A percentile compares a stretch with the other conserved stretches of the same genome.
These are phyloP conservation scores for Penicillium atrosanguineum DNA, from an alignment of 495 filamentous ascomycete genomes.

Conservation along the genomic window DNA sequence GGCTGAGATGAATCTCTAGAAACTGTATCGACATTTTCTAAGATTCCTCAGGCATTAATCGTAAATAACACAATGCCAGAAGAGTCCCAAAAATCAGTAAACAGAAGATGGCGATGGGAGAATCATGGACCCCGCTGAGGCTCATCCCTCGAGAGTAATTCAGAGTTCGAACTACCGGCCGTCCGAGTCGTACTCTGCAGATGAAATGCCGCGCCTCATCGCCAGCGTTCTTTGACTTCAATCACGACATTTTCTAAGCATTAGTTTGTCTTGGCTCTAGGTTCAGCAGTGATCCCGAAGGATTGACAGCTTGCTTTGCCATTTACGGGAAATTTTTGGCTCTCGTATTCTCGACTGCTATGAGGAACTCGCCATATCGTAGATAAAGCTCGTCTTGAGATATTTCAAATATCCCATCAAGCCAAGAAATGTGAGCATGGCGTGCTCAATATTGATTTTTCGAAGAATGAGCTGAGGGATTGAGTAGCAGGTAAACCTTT, in stretches of 20 bases:
- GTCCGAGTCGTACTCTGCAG: slow-evolving; percentile 1
- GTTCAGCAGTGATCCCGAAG: background rate
- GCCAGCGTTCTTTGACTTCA: slow-evolving; percentile 1
- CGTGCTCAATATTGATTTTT: too few species aligned
- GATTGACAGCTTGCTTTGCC: background rate
- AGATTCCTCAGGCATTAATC: too few species aligned
- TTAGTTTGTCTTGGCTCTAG: slow-evolving; percentile 8
- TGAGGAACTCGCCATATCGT: slow-evolving; percentile 11
- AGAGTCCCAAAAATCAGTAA: too few species aligned
- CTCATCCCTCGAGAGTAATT: too few species aligned
- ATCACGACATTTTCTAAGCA: slow-evolving; percentile 16
- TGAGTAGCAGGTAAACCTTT: background rate
- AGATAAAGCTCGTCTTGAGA: slow-evolving; percentile 14
- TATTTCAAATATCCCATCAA: slow-evolving; percentile 7
- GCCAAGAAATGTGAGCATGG: too few species aligned
- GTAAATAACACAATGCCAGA: too few species aligned
- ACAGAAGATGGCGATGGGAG: too few species aligned
- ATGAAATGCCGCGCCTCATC: background rate
- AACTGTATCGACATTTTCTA: too few species aligned
- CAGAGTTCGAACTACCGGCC: slow-evolving; percentile 3
- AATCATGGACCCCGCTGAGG: too few species aligned
- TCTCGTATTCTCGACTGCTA: background rate
- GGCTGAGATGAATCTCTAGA: too few species aligned
- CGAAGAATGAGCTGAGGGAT: too few species aligned
- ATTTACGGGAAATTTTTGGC: background rate